Base-by-base conservation (phyloP, 352 stramenopile species). In the Thalassiosira allenii region DNA sequence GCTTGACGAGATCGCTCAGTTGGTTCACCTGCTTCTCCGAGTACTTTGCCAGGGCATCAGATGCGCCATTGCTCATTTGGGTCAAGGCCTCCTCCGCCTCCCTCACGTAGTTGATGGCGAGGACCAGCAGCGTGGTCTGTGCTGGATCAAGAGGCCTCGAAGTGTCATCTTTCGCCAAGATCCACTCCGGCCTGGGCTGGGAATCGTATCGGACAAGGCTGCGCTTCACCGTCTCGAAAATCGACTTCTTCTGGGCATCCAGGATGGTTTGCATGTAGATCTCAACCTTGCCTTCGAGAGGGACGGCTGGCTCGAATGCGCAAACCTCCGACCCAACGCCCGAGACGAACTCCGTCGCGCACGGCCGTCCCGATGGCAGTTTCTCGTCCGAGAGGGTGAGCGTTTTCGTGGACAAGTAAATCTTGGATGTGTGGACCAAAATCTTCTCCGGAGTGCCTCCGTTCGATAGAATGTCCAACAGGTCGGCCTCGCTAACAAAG, bases 261-360 rank as follows among this genome's bases (percentile, higher is more conserved):
- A 98, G 94, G 29, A 98, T 90, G 0, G 95, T 97, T 83, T 98
- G 96, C 58, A 99, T 93, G 86, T 99, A 99, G 72, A 98, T 97
- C 78, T 99, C 97, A 17, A 98, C 96, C 81, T 99, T 98, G 49
- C 96, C 97, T 65, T 98, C 91, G 0, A 99, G 91, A 25, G 96
- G 81, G 5, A 98, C 94, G 0, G 95, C 87, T 32, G 97, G 95
- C 54, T 96, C 92, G 65, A 99, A 99, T 43, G 95, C 91, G 12
- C 98, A 96, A 56, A 86, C 85, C 75, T 99, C 97, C 57, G 96
- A 95, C 9, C 96, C 96, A 2, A 99, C 97, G 56, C 95, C 95
- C 32, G 96, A 96, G 9, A 98, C 95, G 65, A 98, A 98, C 56
- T 91, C 77, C 69, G 92, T 92, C 12, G 85, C 88, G 67, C 88